Percentiles rank a stretch among this genome's conserved stretches.
These are phyloP conservation scores for Solanum sitiens DNA, from an alignment of 257 asterid species.

Conservation along the genomic window DNA sequence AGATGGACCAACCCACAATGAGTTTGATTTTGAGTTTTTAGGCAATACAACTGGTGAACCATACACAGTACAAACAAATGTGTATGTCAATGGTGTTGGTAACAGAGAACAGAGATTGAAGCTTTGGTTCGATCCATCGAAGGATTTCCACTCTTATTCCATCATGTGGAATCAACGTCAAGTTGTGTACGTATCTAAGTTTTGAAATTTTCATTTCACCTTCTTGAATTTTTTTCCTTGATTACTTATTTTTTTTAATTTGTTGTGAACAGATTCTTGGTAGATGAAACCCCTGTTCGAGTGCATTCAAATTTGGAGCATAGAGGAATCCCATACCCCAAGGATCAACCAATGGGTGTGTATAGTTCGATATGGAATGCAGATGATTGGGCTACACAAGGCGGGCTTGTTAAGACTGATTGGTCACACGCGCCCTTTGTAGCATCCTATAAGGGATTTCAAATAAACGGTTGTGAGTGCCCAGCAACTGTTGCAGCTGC, in stretches of 20 bases:
- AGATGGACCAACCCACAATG: constrained; percentile 69
- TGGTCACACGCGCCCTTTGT: constrained; percentile 84
- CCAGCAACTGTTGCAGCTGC: constrained; percentile 32
- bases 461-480: constrained; percentile 49
- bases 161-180: constrained; percentile 64
- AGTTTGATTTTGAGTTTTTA: constrained; percentile 82
- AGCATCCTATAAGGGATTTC: constrained; percentile 56
- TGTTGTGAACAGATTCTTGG: constrained; percentile 42
- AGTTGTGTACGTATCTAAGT: constrained; percentile 41
- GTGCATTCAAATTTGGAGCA: constrained; percentile 71
- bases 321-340: constrained; percentile 70
- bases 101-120: constrained; percentile 78
- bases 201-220: too few species aligned
- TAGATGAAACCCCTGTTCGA: constrained; percentile 79
- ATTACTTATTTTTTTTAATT: not conserved
- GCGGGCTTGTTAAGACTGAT: constrained; percentile 76
- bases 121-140: constrained; percentile 88
- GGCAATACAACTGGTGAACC: constrained; percentile 89
- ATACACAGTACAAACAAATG: constrained; percentile 70
- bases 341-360: constrained; percentile 80
- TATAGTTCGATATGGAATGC: constrained; percentile 94
- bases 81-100: constrained; percentile 75
- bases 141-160: constrained; percentile 71
- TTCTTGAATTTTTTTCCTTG: not conserved
- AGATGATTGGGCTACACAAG: constrained; percentile 95